Conservation (phyloP, 441 rosid species). For the Pelargonium citronellum region DNA sequence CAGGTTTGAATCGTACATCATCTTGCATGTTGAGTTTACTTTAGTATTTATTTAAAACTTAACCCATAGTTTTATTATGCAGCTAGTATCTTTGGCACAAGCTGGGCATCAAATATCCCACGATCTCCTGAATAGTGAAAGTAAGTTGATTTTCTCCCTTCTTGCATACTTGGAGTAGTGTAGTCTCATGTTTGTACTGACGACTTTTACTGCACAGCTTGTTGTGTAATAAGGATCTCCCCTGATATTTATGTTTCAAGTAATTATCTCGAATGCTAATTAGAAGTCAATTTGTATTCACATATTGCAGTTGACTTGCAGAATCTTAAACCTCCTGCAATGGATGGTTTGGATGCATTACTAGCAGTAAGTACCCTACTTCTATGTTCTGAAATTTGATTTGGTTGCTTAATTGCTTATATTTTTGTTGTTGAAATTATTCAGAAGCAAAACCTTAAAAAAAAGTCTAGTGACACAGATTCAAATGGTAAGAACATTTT, state of each 20-base stretch:
- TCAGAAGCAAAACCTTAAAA: constrained; percentile 53
- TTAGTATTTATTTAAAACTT: constrained; percentile 14
- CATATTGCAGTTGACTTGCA: constrained; percentile 51
- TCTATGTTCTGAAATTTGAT: neutral
- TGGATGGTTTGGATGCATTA: constrained; percentile 69
- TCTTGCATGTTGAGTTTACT: neutral
- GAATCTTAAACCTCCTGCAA: constrained; percentile 53
- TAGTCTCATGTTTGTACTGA: neutral
- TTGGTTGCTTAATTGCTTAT: constrained; percentile 12
- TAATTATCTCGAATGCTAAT: neutral
- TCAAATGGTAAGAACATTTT: constrained; percentile 12
- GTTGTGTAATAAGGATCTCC: neutral
- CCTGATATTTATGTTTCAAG: constrained; percentile 1
- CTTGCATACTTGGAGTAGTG: too few relatives aligned
- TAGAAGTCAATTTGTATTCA: constrained; percentile 16
- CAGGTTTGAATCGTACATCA: constrained; percentile 40
- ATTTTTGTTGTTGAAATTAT: constrained; percentile 4
- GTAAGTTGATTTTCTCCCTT: constrained; percentile 25
- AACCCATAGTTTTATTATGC: constrained; percentile 23
- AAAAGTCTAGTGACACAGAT: constrained; percentile 22
- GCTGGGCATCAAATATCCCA: constrained; percentile 55
- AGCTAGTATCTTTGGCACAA: constrained; percentile 80
- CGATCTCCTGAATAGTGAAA: constrained; percentile 46
- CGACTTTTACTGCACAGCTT: neutral
- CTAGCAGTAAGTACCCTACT: constrained; percentile 41